These are phyloP conservation scores for Colletotrichum brevisporum DNA, from an alignment of 2,329 filamentous ascomycete genomes.

Conservation along the genomic window DNA sequence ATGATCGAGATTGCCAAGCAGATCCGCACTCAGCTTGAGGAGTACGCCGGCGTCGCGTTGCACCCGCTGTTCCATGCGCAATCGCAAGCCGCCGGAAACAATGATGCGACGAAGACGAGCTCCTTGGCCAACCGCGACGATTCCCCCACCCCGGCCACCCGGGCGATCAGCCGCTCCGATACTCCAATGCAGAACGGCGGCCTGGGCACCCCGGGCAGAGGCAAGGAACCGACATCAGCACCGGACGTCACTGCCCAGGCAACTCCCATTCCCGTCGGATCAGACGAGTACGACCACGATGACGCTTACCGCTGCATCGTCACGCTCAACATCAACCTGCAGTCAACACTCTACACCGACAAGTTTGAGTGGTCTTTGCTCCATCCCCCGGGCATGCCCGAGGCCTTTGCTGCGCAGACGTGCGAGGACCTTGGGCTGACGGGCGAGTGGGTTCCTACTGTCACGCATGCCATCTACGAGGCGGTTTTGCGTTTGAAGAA, in stretches of 20 bases:
- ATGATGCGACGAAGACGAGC: conserved; percentile 49
- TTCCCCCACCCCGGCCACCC: conserved; percentile 53
- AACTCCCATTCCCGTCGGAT: conserved; percentile 72
- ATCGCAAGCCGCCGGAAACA: conserved; percentile 45
- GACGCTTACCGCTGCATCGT: conserved; percentile 96
- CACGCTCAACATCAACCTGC: conserved; percentile 89
- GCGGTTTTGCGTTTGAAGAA: conserved; percentile 94
- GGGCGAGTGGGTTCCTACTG: conserved; percentile 93
- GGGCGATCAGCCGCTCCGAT: conserved; percentile 63
- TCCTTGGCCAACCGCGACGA: conserved; percentile 54
- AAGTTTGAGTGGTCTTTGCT: conserved; percentile 98
- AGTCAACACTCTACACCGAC: conserved; percentile 93
- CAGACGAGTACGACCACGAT: conserved; percentile 87
- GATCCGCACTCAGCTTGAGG: conserved; percentile 94
- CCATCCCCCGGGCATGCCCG: conserved; percentile 91
- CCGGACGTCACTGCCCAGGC: conserved; percentile 79
- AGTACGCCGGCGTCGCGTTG: conserved; percentile 94
- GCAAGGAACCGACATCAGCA: conserved; percentile 56
- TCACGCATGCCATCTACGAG: conserved; percentile 98
- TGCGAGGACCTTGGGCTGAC: conserved; percentile 91
- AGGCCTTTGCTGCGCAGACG: conserved; percentile 92
- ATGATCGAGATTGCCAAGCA: conserved; percentile 90
- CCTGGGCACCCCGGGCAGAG: conserved; percentile 64
- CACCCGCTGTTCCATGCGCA: conserved; percentile 89
- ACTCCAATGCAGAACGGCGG: conserved; percentile 70